Base-by-base conservation (phyloP, 257 asterid species). In the Nemophila menziesii region DNA sequence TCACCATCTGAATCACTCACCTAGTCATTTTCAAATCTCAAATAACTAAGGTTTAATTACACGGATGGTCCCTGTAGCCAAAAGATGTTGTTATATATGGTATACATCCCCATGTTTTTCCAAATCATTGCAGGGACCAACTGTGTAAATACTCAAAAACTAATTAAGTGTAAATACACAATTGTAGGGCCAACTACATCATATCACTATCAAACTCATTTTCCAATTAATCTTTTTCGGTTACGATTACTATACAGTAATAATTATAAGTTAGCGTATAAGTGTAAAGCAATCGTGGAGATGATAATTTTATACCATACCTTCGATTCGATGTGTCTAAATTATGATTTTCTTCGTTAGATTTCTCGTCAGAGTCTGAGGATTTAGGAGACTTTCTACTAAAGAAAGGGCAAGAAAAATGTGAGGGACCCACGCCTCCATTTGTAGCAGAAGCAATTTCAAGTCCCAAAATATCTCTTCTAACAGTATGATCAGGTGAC, bases 181-280 rank as follows among this genome's bases (percentile, higher is more conserved):
- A n/a, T n/a, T n/a, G n/a, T n/a, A n/a, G n/a, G n/a, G n/a, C 98
- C 98, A 43, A 85, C 92, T 44, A 90, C 77, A 48, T 81, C 98
- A 38, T 85, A 56, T 90, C 96, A 46, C 96, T 81, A 92, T 59
- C 78, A 36, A 71, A 77, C 12, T 81, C 94, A 24, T 76, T 64
- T 46, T 90, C 97, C 21, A 75, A 68, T 42, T 73, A 84, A 49
- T 84, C 93, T 18, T 57, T 73, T 93, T 72, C 93, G 74, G 43
- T 71, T 56, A 4, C 96, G 93, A 56, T 72, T 66, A 61, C 96
- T 90, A 49, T 46, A 56, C 8, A 20, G 12, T 1, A 48, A 44
- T 39, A 29, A 60, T 0, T 18, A 23, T 47, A n/a, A n/a, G n/a
- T n/a, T n/a, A n/a, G n/a, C n/a, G n/a, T n/a, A 53, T 34, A 41